These are phyloP conservation scores for Fistulinella cinereoalba DNA, from an alignment of 1,284 basidiomycete species.

Conservation along the genomic window DNA sequence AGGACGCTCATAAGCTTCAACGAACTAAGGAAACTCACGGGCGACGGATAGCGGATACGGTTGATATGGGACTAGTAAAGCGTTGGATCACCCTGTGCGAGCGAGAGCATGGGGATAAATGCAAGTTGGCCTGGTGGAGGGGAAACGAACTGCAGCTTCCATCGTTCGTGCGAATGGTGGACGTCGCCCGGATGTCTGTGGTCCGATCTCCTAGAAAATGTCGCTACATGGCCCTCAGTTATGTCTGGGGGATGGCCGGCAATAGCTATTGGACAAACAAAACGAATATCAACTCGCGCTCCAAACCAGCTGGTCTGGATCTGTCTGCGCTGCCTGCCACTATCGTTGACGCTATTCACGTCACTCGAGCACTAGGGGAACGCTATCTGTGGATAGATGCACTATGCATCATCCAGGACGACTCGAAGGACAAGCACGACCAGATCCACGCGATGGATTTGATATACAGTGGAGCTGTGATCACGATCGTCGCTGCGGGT, in stretches of 20 bases:
- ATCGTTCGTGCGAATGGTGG: not conserved
- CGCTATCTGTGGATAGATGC: not conserved
- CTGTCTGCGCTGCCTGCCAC: not conserved
- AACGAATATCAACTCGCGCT: not conserved
- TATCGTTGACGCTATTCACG: not conserved
- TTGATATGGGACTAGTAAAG: not conserved
- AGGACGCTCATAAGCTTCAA: not conserved
- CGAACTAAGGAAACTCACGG: not conserved
- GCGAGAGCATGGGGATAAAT: no score
- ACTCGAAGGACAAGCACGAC: not conserved
- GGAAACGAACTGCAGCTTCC: not conserved
- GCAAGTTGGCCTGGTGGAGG: not conserved
- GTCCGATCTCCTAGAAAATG: not conserved
- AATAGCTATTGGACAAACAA: not conserved
- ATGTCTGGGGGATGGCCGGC: not conserved
- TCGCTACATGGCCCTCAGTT: not conserved
- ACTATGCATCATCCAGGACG: not conserved
- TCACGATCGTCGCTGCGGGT: no score
- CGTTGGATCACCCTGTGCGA: not conserved
- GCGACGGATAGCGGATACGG: not conserved
- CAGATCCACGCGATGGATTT: not conserved
- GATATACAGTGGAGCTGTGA: no score
- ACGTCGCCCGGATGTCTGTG: not conserved
- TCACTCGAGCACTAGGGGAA: not conserved
- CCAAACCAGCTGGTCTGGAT: not conserved